These are phyloP conservation scores for Rhodamnia rubescens DNA, from an alignment of 345 rosid species.

Conservation along the genomic window DNA sequence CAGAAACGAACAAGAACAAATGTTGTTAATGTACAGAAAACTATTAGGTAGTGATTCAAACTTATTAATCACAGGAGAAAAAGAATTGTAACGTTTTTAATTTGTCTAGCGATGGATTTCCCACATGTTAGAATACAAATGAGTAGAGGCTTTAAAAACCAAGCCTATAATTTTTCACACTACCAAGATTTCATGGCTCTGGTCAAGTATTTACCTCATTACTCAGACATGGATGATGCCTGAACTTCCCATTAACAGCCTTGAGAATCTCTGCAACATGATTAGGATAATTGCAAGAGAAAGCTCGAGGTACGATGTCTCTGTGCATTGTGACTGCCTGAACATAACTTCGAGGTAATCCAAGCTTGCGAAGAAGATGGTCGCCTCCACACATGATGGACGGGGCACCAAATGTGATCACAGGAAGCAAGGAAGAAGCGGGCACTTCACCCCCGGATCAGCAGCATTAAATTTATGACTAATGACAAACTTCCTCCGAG, in stretches of 20 bases:
- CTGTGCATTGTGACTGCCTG: conserved; percentile 78
- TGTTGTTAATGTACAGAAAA: not conserved
- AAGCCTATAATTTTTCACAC: not conserved
- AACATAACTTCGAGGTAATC: conserved; percentile 62
- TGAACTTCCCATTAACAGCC: conserved; percentile 78
- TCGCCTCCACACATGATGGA: conserved; percentile 95
- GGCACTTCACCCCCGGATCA: conserved; percentile 80
- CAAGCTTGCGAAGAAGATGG: conserved; percentile 62
- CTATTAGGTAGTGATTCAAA: not conserved
- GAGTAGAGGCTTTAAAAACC: not conserved
- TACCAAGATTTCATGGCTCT: not conserved
- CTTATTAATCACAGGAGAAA: not conserved
- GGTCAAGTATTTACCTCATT: conserved; percentile 39
- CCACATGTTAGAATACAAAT: not conserved
- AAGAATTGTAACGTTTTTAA: not conserved
- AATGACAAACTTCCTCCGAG: conserved; percentile 94
- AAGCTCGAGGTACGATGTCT: conserved; percentile 95
- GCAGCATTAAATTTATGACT: conserved; percentile 75
- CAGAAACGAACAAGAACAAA: not conserved
- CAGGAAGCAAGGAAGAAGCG: conserved; percentile 70
- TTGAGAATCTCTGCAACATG: conserved; percentile 71
- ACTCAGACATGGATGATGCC: conserved; percentile 80
- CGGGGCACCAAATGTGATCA: conserved; percentile 88
- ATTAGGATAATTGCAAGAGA: conserved; percentile 86
- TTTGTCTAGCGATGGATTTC: not conserved